phyloP scores from a whole-genome alignment of 768 basidiomycete genomes.

The Clitopilus passeckerianus region DNA sequence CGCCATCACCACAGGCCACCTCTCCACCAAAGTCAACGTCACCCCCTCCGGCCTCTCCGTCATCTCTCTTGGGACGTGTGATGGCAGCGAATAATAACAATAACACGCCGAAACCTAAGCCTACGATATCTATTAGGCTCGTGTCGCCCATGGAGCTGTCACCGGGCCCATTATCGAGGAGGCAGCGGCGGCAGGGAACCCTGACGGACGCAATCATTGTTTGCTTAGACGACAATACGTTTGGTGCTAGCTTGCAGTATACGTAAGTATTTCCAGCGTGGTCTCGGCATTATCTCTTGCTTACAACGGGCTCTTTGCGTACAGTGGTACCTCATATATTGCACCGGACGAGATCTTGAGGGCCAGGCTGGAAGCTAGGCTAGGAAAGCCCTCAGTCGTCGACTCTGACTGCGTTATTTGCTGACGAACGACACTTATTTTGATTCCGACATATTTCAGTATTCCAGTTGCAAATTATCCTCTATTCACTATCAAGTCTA shows the following conservation, averaged over 20 bases:
- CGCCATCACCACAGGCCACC: slow-evolving; percentile 2
- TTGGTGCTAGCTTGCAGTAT: slow-evolving; percentile 45
- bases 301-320: neutral
- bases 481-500: neutral
- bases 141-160: slow-evolving; percentile 28
- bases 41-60: neutral
- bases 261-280: slow-evolving; percentile 30
- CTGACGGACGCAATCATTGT: slow-evolving; percentile 23
- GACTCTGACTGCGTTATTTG: slow-evolving; percentile 41
- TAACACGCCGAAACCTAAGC: slow-evolving; percentile 13
- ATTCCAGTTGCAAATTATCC: neutral
- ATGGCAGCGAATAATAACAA: neutral
- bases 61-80: slow-evolving; percentile 8
- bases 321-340: slow-evolving; percentile 42
- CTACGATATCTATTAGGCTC: slow-evolving; percentile 31
- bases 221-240: slow-evolving; percentile 31
- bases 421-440: slow-evolving; percentile 13
- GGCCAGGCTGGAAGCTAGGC: slow-evolving; percentile 39
- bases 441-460: neutral
- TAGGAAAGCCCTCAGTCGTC: slow-evolving; percentile 23
- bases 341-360: slow-evolving; percentile 38
- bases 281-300: neutral
- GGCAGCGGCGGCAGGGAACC: neutral
- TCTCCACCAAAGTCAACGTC: neutral
- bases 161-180: slow-evolving; percentile 11